Base-by-base conservation (phyloP, 495 filamentous ascomycete species). In the Penicillium samsonianum region DNA sequence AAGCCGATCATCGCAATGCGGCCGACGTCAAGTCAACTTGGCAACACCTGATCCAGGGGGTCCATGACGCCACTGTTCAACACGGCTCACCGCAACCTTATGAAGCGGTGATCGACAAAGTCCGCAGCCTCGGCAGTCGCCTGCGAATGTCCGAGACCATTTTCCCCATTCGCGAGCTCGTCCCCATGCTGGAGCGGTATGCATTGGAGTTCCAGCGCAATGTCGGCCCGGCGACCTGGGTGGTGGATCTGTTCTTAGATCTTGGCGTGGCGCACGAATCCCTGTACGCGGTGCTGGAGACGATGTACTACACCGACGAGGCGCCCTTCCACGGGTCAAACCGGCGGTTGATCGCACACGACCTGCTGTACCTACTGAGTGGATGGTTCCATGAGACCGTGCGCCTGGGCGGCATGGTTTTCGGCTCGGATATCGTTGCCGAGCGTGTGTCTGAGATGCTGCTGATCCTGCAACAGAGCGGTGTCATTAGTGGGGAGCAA, bases 1-100 rank as follows among this genome's bases (percentile, higher is more conserved):
- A 85, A 0, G 92, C 92, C 30, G 89, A 97, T 71, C 88, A 92
- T 76, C 88, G 92, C 61, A 93, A 92, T 65, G 78, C 85, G 9
- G 83, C 87, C 48, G 87, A 92, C 69, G 91, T 99, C 68, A 77
- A 77, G 52, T 75, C 86, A 50, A 93, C 90, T 23, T 99, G 94
- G 94, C 80, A 87, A 63, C 85, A 87, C 55, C 80, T 96, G 23
- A 84, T 98, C 59, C 81, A 88, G 25, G 74, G 83, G 51, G 80
- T 82, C 6, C 89, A 96, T 69, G 73, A 81, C 33, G 78, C 86
- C n/a, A 84, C 88, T 6, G 68, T 79, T 30, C 62, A 74, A 2
- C 69, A 75, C 12, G 78, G 76, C 16, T 77, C 85, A 22, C 67
- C 79, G 0, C 78, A 84, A 43, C 90, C 93, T 0, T 97, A 88